phyloP scores from a whole-genome alignment of 1,284 basidiomycete species.

The Cryptococcus amylolentus region DNA sequence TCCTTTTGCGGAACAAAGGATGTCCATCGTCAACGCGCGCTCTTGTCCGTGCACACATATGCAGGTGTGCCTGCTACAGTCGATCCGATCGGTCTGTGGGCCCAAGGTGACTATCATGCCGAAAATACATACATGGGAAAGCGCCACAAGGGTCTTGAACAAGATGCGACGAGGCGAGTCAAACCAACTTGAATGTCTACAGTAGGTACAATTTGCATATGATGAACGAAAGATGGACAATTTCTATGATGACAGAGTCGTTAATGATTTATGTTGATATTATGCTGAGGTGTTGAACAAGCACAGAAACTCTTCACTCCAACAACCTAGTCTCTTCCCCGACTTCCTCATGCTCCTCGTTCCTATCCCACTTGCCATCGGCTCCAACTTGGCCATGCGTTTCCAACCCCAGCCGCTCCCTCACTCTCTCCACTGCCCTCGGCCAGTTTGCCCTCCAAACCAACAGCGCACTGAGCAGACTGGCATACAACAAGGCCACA shows the following conservation, averaged over 20 bases:
- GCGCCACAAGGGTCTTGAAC: no score
- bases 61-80: no score
- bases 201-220: no score
- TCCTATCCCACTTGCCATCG: constrained; percentile 33
- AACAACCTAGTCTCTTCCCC: not conserved
- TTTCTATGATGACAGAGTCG: not conserved
- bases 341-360: constrained; percentile 3
- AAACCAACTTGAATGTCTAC: no score
- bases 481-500: constrained; percentile 49
- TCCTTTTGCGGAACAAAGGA: no score
- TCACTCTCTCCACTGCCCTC: constrained; percentile 46
- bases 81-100: no score
- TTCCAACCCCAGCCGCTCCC: constrained; percentile 43
- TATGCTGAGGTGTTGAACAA: not conserved
- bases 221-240: no score
- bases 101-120: no score
- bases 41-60: no score
- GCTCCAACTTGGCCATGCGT: constrained; percentile 27
- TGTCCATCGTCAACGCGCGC: no score
- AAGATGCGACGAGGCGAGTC: no score
- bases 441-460: constrained; percentile 52
- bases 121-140: no score
- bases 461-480: constrained; percentile 40
- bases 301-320: not conserved
- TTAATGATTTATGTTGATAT: not conserved